Percentiles rank a stretch among this genome's conserved stretches.
Conservation (phyloP, 768 basidiomycete genomes). For the Leccinum pellstonianum region DNA sequence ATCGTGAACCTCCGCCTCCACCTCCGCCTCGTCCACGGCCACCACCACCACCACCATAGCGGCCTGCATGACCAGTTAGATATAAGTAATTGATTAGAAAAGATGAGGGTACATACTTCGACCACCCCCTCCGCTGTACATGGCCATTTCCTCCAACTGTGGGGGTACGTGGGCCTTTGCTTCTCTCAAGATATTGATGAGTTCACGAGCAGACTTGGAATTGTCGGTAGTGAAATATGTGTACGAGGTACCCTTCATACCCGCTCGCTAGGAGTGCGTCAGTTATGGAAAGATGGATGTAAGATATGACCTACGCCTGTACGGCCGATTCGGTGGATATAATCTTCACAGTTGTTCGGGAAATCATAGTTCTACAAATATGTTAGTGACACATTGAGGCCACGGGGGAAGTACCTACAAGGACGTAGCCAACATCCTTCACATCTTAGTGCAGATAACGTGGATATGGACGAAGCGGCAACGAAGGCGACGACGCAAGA, state of each 20-base stretch:
- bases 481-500: slow-evolving; percentile 9
- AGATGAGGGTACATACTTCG: slow-evolving; percentile 47
- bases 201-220: slow-evolving; percentile 90
- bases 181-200: slow-evolving; percentile 81
- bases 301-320: slow-evolving; percentile 65
- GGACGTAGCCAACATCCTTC: slow-evolving; percentile 98
- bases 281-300: slow-evolving; percentile 3
- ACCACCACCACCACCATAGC: slow-evolving; percentile 45
- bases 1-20: slow-evolving; percentile 20
- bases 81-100: neutral
- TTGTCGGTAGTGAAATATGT: slow-evolving; percentile 98
- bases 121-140: slow-evolving; percentile 79
- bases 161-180: slow-evolving; percentile 84
- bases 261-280: slow-evolving; percentile 65
- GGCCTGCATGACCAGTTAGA: slow-evolving; percentile 42
- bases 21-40: slow-evolving; percentile 27
- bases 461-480: slow-evolving; percentile 26
- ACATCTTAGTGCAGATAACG: slow-evolving; percentile 65
- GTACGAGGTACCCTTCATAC: slow-evolving; percentile 87
- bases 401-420: slow-evolving; percentile 53
- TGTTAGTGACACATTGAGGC: slow-evolving; percentile 6
- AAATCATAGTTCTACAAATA: slow-evolving; percentile 85
- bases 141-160: slow-evolving; percentile 90
- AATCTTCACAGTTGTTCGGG: slow-evolving; percentile 97
- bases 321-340: slow-evolving; percentile 98